A percentile compares a stretch with the other conserved stretches of the same genome.
Conservation (phyloP, 1,139 yeast genomes). For the Taphrina confusa region DNA sequence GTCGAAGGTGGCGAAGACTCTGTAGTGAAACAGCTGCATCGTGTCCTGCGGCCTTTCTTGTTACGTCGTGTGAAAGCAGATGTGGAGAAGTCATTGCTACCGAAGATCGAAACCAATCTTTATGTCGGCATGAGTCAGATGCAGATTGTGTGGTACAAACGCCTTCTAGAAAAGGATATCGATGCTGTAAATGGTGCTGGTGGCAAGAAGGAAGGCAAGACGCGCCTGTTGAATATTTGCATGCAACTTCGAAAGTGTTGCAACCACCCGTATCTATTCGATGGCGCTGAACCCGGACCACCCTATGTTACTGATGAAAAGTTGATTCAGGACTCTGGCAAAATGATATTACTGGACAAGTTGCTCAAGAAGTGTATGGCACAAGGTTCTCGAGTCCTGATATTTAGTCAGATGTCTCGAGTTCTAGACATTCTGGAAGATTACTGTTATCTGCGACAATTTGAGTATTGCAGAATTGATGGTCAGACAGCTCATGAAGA, state of each 20-base stretch:
- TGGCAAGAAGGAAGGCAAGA: constrained; percentile 86
- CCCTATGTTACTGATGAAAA: constrained; percentile 97
- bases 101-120: constrained; percentile 81
- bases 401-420: constrained; percentile 94
- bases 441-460: constrained; percentile 80
- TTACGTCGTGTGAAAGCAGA: constrained; percentile 88
- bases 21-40: constrained; percentile 82
- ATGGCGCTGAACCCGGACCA: constrained; percentile 99
- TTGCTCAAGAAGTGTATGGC: constrained; percentile 67
- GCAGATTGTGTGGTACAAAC: constrained; percentile 91
- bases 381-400: constrained; percentile 76
- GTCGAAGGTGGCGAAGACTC: constrained; percentile 53
- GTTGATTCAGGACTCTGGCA: constrained; percentile 80
- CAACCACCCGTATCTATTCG: constrained; percentile 93
- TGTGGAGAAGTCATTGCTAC: constrained; percentile 85
- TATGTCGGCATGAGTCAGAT: constrained; percentile 93
- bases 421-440: constrained; percentile 89
- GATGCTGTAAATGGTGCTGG: constrained; percentile 94
- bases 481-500: constrained; percentile 95
- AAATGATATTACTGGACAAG: constrained; percentile 85
- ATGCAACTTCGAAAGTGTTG: constrained; percentile 97
- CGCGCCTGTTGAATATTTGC: constrained; percentile 84
- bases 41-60: constrained; percentile 84
- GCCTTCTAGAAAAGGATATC: constrained; percentile 83
- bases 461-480: constrained; percentile 87